Evolutionary conservation across 345 rosid genomes (phyloP).

Genomic region (Cardiospermum halicacabum): DNA sequence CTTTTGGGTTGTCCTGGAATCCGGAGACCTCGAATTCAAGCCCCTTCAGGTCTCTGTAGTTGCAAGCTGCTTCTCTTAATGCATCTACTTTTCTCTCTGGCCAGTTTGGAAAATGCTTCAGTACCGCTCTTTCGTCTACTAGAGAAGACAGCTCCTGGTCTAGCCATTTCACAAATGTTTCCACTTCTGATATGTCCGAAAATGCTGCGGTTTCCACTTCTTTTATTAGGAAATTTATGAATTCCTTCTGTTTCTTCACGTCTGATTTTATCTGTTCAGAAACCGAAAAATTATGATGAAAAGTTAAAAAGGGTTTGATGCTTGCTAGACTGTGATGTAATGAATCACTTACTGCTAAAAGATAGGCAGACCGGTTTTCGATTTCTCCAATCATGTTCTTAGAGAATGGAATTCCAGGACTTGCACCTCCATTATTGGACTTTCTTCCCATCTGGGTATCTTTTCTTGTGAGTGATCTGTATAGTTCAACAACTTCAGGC

Average conservation of each 20-base stretch:
- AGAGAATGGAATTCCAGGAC: slow-evolving; percentile 36
- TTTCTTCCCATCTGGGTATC: slow-evolving; percentile 48
- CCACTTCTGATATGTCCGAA: slow-evolving; percentile 64
- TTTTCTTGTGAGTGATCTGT: slow-evolving; percentile 70
- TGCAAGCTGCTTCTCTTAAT: slow-evolving; percentile 83
- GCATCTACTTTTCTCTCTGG: slow-evolving; percentile 89
- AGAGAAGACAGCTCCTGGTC: slow-evolving; percentile 71
- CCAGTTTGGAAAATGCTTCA: slow-evolving; percentile 92
- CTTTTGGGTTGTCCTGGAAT: slow-evolving; percentile 56
- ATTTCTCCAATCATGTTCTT: slow-evolving; percentile 93
- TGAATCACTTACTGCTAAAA: slow-evolving; percentile 71
- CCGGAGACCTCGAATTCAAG: slow-evolving; percentile 60
- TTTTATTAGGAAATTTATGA: slow-evolving; percentile 53
- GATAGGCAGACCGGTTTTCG: slow-evolving; percentile 84
- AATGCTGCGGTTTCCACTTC: slow-evolving; percentile 69
- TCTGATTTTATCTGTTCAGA: slow-evolving; percentile 94
- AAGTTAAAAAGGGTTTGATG: too few relatives aligned
- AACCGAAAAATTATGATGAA: too few relatives aligned
- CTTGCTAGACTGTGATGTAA: too few relatives aligned
- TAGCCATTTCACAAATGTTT: slow-evolving; percentile 74
- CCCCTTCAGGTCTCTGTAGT: slow-evolving; percentile 53
- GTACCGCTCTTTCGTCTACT: slow-evolving; percentile 93
- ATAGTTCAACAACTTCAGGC: slow-evolving; percentile 78
- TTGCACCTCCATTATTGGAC: slow-evolving; percentile 33
- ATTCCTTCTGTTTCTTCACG: slow-evolving; percentile 65